Conservation (phyloP, 306 rosid species). For the Cucurbita argyrosperma region DNA sequence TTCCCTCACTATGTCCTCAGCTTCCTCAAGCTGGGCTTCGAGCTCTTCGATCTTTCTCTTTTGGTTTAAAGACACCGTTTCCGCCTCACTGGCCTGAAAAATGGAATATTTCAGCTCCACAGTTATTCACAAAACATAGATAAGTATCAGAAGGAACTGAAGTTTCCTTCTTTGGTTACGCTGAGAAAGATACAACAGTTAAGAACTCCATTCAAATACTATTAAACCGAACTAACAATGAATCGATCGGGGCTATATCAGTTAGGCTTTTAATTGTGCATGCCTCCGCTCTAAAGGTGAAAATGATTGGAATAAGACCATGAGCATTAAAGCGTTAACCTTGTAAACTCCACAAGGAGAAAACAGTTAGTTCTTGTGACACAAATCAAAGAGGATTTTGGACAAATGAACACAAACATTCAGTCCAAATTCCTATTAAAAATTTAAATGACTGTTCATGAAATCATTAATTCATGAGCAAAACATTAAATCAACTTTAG, state of each 20-base stretch:
- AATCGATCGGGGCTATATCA: neutral
- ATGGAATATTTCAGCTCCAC: constrained; percentile 2
- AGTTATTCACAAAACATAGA: constrained; percentile 1
- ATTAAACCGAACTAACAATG: neutral
- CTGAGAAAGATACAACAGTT: neutral
- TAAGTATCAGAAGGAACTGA: neutral
- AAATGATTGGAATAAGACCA: neutral
- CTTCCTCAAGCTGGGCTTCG: constrained; percentile 85
- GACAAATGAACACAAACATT: neutral
- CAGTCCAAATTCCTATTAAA: neutral
- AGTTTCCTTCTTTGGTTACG: neutral
- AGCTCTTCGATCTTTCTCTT: constrained; percentile 65
- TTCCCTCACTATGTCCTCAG: constrained; percentile 69
- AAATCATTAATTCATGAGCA: neutral
- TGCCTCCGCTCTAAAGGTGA: neutral
- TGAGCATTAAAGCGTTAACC: neutral
- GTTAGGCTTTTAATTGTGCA: neutral
- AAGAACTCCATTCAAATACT: neutral
- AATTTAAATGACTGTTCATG: too few relatives aligned
- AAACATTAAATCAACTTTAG: neutral
- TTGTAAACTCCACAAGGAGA: neutral
- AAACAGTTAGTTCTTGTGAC: neutral
- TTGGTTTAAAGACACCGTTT: constrained; percentile 34
- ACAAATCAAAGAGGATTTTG: neutral
- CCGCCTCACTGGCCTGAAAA: constrained; percentile 51